A percentile compares a stretch with the other conserved stretches of the same genome.
phyloP scores from a whole-genome alignment of 192 early-diverging fungal species.

The Backusella luteola region DNA sequence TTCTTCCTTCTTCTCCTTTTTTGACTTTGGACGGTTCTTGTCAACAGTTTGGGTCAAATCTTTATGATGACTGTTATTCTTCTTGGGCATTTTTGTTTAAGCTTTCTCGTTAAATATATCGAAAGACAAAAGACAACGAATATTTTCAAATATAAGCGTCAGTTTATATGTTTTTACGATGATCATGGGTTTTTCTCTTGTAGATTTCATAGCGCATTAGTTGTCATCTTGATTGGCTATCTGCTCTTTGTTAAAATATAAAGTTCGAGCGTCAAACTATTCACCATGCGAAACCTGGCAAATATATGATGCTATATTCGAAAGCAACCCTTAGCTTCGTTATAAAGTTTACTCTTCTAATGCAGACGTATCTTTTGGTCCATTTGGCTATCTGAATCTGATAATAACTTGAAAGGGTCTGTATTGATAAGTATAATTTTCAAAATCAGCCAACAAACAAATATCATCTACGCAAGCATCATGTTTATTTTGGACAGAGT shows the following conservation, averaged over 20 bases:
- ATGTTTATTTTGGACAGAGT: not conserved
- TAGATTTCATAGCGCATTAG: not conserved
- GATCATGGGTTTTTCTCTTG: not conserved
- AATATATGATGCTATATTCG: not conserved
- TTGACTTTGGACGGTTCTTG: slow-evolving; percentile 25
- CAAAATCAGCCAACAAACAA: not conserved
- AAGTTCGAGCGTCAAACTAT: not conserved
- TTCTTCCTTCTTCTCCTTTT: slow-evolving; percentile 21
- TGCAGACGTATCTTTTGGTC: not conserved
- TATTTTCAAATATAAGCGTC: not conserved
- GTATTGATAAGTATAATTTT: not conserved
- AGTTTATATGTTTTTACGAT: not conserved
- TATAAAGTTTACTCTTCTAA: not conserved
- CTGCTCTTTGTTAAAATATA: not conserved
- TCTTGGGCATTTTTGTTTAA: slow-evolving; percentile 3
- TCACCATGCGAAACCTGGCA: not conserved
- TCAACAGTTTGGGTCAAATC: slow-evolving; percentile 14
- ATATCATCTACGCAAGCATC: not conserved
- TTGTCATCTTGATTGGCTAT: not conserved
- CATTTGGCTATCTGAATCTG: not conserved
- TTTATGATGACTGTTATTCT: not conserved
- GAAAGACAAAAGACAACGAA: not conserved
- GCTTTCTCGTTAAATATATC: not conserved
- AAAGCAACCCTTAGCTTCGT: not conserved
- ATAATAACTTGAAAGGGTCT: not conserved